Percentiles rank a stretch among this genome's conserved stretches.
phyloP scores from a whole-genome alignment of 306 rosid genomes.

The Sindora glabra region DNA sequence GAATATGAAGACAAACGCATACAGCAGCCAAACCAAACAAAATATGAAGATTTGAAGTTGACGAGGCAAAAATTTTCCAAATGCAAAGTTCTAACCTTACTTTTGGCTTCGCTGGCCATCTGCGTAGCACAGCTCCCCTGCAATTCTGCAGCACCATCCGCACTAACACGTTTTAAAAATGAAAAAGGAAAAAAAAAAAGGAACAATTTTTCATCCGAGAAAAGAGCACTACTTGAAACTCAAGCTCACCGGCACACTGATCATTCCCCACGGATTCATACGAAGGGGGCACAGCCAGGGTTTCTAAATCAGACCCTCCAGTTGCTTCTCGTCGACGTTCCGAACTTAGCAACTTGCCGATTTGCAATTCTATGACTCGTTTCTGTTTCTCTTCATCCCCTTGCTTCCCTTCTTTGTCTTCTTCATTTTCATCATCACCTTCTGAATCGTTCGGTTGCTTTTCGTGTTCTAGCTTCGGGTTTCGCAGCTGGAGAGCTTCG shows the following conservation, averaged over 20 bases:
- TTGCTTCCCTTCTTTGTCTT: too few species aligned
- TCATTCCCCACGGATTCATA: constrained; percentile 15
- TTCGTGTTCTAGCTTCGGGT: constrained; percentile 1
- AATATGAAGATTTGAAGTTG: neutral
- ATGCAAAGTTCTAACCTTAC: constrained; percentile 48
- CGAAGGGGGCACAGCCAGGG: constrained; percentile 50
- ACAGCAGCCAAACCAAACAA: neutral
- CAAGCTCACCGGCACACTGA: constrained; percentile 35
- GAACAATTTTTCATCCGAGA: neutral
- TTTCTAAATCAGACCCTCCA: constrained; percentile 28
- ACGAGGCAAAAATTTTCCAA: neutral
- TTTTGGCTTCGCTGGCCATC: constrained; percentile 30
- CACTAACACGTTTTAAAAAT: constrained; percentile 2
- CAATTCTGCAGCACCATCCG: constrained; percentile 39
- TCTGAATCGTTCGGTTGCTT: constrained; percentile 23
- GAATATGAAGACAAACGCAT: neutral
- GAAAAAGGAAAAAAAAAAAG: neutral
- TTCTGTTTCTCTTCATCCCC: constrained; percentile 14
- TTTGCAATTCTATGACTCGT: constrained; percentile 1
- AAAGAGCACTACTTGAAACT: neutral
- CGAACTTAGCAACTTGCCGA: constrained; percentile 16
- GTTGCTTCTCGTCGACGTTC: neutral
- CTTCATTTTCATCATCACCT: constrained; percentile 5
- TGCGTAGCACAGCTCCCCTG: constrained; percentile 23
- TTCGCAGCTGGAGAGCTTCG: constrained; percentile 24